These are phyloP conservation scores for Rhodotorula sphaerocarpa DNA, from an alignment of 768 basidiomycete genomes.

Conservation along the genomic window DNA sequence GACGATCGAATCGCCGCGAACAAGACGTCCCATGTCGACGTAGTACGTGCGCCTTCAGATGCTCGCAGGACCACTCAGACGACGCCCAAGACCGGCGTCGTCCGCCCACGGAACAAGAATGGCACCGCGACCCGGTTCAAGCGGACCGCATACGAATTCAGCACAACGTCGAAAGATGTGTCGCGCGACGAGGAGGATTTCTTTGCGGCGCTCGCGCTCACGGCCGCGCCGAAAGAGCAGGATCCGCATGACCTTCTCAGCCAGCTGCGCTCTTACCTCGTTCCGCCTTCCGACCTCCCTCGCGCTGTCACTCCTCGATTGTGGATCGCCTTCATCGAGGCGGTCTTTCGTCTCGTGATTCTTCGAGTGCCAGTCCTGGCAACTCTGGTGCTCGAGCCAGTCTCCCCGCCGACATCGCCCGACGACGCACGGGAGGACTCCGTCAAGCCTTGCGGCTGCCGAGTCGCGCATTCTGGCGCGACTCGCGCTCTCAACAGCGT, in stretches of 20 bases:
- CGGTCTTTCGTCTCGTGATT: slow-evolving; percentile 28
- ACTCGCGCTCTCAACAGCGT: too few relatives aligned
- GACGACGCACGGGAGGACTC: background rate
- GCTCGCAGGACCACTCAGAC: background rate
- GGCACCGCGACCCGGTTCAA: background rate
- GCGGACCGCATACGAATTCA: too few relatives aligned
- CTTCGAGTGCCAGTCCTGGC: slow-evolving; percentile 22
- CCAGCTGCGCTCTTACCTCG: slow-evolving; percentile 17
- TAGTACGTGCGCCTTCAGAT: too few relatives aligned
- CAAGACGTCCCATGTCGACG: too few relatives aligned
- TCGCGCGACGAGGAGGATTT: slow-evolving; percentile 3
- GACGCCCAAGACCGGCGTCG: slow-evolving; percentile 4
- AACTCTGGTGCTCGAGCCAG: slow-evolving; percentile 14
- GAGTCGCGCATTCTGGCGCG: too few relatives aligned
- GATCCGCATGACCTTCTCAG: slow-evolving; percentile 9
- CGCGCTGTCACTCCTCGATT: background rate
- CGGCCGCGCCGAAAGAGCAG: background rate
- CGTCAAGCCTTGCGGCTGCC: too few relatives aligned
- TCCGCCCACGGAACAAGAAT: background rate
- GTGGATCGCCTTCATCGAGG: slow-evolving; percentile 14
- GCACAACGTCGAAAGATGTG: background rate
- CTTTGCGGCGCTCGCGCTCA: background rate
- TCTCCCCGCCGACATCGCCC: background rate
- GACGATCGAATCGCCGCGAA: background rate
- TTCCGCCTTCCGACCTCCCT: slow-evolving; percentile 8